Conservation (phyloP, 2,329 filamentous ascomycete genomes). For the Lasiodiplodia sp. region DNA sequence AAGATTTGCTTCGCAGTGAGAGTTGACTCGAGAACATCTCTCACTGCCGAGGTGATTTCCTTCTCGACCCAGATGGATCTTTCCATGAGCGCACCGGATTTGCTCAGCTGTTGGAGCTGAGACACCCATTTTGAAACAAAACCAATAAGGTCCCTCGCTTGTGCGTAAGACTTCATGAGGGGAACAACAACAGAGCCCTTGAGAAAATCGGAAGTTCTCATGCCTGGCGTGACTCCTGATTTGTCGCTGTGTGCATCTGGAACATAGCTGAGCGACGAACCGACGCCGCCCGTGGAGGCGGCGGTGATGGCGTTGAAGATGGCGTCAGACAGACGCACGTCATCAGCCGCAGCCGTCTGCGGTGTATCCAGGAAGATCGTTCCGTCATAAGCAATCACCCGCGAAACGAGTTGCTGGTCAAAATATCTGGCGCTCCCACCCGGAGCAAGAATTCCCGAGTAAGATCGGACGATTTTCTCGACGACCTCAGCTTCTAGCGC, state of each 20-base stretch:
- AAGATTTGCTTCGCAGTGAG: constrained; percentile 43
- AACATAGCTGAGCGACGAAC: neutral
- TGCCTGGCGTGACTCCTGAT: neutral
- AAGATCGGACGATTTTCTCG: constrained; percentile 44
- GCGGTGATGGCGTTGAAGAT: constrained; percentile 16
- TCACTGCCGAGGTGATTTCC: constrained; percentile 36
- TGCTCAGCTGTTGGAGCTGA: constrained; percentile 36
- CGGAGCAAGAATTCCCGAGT: constrained; percentile 36
- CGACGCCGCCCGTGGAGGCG: neutral
- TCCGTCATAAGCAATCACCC: constrained; percentile 43
- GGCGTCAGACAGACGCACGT: constrained; percentile 7
- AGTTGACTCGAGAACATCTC: constrained; percentile 40
- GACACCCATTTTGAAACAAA: constrained; percentile 46
- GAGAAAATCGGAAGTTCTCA: constrained; percentile 15
- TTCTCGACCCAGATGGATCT: constrained; percentile 43
- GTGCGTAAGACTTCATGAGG: constrained; percentile 43
- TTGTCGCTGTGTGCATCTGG: constrained; percentile 11
- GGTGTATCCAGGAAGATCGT: constrained; percentile 42
- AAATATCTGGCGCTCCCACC: neutral
- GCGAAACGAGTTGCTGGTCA: constrained; percentile 37
- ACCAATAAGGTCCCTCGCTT: constrained; percentile 43
- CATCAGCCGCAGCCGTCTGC: constrained; percentile 26
- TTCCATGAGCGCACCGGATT: constrained; percentile 10
- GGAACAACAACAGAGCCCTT: constrained; percentile 39
- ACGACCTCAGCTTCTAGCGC: constrained; percentile 40